These are phyloP conservation scores for Annulohypoxylon stygium DNA, from an alignment of 495 filamentous ascomycete species.

Conservation along the genomic window DNA sequence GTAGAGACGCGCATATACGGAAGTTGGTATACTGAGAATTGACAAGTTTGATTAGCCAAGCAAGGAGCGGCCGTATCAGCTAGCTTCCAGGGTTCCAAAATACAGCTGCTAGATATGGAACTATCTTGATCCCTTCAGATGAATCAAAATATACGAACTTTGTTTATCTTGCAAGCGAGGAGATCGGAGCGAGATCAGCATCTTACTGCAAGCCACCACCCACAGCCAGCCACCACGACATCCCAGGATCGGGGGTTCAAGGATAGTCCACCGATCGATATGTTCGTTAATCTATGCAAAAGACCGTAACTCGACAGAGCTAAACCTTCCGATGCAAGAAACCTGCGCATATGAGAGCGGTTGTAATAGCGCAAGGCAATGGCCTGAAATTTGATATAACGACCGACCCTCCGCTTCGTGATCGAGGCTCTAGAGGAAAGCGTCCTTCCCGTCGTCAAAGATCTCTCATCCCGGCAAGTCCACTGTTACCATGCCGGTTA, in stretches of 20 bases:
- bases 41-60: neutral
- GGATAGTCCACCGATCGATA: neutral
- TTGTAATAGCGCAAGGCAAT: neutral
- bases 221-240: neutral
- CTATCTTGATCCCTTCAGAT: neutral
- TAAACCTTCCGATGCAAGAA: neutral
- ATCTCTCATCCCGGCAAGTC: neutral
- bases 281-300: neutral
- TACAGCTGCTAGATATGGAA: neutral
- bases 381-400: neutral
- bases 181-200: neutral
- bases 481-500: too few species aligned
- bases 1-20: neutral
- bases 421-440: neutral
- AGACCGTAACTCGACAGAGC: neutral
- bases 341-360: neutral
- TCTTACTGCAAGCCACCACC: neutral
- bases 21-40: neutral
- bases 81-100: neutral
- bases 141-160: neutral
- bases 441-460: neutral
- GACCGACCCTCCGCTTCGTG: neutral
- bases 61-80: neutral
- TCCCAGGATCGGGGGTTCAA: neutral
- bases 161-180: neutral